Percentiles rank a stretch among this genome's conserved stretches.
Conservation (phyloP, 2,329 filamentous ascomycete species). For the Claviceps monticola region DNA sequence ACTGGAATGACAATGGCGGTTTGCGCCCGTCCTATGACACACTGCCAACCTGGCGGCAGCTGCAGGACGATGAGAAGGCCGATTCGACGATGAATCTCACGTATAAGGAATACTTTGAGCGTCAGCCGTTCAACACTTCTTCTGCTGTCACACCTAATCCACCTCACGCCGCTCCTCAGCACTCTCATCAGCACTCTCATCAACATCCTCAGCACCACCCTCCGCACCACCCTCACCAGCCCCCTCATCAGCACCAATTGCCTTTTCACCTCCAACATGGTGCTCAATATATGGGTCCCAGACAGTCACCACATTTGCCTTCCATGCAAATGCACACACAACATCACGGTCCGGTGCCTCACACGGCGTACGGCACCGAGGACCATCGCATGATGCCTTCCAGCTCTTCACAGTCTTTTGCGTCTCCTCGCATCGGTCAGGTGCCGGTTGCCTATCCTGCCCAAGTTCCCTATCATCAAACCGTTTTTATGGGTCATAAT, state of each 20-base stretch:
- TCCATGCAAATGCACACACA: constrained; percentile 65
- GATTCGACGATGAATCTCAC: constrained; percentile 51
- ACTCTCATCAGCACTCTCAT: constrained; percentile 71
- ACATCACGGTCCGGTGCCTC: constrained; percentile 53
- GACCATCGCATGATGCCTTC: constrained; percentile 83
- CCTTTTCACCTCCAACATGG: constrained; percentile 71
- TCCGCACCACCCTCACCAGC: no score
- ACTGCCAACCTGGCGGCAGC: constrained; percentile 66
- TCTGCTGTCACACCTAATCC: constrained; percentile 56
- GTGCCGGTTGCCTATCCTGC: constrained; percentile 57
- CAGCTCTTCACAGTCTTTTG: constrained; percentile 70
- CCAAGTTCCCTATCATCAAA: constrained; percentile 58
- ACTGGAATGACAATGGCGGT: constrained; percentile 67
- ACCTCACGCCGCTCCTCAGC: constrained; percentile 54
- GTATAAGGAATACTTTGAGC: constrained; percentile 70
- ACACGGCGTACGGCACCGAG: constrained; percentile 58
- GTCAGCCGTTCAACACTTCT: constrained; percentile 39
- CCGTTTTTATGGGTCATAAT: constrained; percentile 55
- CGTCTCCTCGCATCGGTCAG: constrained; percentile 66
- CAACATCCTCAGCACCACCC: constrained; percentile 41
- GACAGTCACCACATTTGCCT: constrained; percentile 61
- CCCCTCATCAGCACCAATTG: constrained; percentile 67
- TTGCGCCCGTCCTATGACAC: constrained; percentile 77
- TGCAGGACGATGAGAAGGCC: constrained; percentile 55
- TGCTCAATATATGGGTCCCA: constrained; percentile 50